Evolutionary conservation across 768 basidiomycete species (phyloP), one percentile per base, ranked within the genome.

Genomic region (Candolleomyces eurysporus): DNA sequence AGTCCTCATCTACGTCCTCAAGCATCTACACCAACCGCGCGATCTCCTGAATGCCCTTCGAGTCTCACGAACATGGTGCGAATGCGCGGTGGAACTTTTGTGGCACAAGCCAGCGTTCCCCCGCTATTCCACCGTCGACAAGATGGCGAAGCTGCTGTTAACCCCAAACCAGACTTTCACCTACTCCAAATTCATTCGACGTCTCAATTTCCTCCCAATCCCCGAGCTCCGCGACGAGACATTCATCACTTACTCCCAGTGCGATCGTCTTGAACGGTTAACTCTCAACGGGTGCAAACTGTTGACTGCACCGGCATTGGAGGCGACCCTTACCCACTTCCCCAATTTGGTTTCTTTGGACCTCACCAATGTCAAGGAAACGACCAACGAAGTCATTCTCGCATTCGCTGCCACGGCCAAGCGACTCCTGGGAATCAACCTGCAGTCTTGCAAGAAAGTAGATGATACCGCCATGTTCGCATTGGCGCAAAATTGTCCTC

Each of bases 31-130:
- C 65, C 81, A 85, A 0, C 78, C 88, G 32, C 80, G 82, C 61
- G 92, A 96, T 73, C 82, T 98, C 51, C 84, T 89, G 64, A 78
- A 81, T 64, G 82, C 85, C 45, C 81, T 96, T 62, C 86, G 89
- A 60, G 95, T 98, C 30, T 94, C 88, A 19, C 87, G 92, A 60
- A 82, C 86, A 30, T 99, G 96, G 95, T 98, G 94, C 80, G 90
- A 96, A 71, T 97, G 94, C 74, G 88, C 94, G 32, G 94, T 96
- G 48, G 93, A 98, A 73, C 83, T 98, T 21, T 81, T 98, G 22
- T 99, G 96, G 96, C 90, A 94, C 73, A 90, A 92, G 68, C 96
- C 96, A 19, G 79, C 80, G 57, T 86, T 98, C 70, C 78, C 85
- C 26, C 85, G 84, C 61, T 79, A 86, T 60, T 76, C 82, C 58